Evolutionary conservation across 345 rosid species (phyloP).

Genomic region (Acer campestre): DNA sequence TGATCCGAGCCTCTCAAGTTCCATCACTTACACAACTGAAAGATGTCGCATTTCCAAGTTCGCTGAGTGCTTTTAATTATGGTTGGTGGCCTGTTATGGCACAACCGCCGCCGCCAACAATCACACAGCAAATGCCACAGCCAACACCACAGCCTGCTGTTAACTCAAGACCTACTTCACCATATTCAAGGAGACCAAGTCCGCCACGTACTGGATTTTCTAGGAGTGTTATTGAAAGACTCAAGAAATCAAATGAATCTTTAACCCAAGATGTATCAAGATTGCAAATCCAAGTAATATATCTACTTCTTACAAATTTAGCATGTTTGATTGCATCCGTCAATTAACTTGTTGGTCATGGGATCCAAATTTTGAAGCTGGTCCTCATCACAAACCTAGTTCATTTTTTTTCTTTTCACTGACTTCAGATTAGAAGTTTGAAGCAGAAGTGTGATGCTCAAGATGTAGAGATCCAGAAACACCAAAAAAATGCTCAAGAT

Average conservation of each 20-base stretch:
- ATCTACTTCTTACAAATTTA: constrained; percentile 16
- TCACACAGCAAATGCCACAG: constrained; percentile 19
- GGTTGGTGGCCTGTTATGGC: constrained; percentile 53
- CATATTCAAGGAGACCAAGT: constrained; percentile 66
- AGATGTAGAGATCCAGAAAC: constrained; percentile 59
- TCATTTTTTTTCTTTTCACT: constrained; percentile 16
- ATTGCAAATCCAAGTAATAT: constrained; percentile 68
- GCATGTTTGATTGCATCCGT: constrained; percentile 17
- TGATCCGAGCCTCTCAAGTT: constrained; percentile 72
- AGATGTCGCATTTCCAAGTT: constrained; percentile 76
- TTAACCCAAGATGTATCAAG: constrained; percentile 77
- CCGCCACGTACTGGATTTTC: constrained; percentile 81
- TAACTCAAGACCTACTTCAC: constrained; percentile 61
- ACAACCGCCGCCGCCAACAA: constrained; percentile 12
- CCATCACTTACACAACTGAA: constrained; percentile 65
- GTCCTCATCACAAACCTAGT: not conserved
- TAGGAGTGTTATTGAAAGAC: constrained; percentile 71
- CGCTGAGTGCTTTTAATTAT: constrained; percentile 66
- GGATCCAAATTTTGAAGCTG: constrained; percentile 9
- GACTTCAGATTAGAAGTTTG: constrained; percentile 56
- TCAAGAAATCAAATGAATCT: constrained; percentile 79
- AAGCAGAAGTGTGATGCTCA: constrained; percentile 70
- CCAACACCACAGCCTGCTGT: constrained; percentile 41
- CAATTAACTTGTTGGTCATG: constrained; percentile 6
- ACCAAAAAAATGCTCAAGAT: constrained; percentile 47